Base-by-base conservation (phyloP, 75 land plant species). In the Cryptomeria japonica region DNA sequence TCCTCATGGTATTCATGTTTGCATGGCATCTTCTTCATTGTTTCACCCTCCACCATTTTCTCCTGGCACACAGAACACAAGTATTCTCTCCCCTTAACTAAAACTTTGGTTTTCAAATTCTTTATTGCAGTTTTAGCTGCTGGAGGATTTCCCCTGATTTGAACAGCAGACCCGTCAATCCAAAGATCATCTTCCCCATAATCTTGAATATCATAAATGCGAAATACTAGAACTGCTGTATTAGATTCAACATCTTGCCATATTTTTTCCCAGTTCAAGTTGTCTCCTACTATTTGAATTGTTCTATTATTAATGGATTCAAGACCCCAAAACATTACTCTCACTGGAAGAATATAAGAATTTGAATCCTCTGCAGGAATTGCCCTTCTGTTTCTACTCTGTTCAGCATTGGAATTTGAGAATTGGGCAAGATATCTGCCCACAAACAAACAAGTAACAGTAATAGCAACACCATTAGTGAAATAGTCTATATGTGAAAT, bases 1-100 rank as follows among this genome's bases (percentile, higher is more conserved):
- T 86, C 38, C 25, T 19, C 88, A 87, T 87, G 88, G 46, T 87
- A 87, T 18, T 87, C 7, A 31, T 87, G 88, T 11, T 47, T 87
- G 64, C 88, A 87, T 3, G 88, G 88, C 88, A 87, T 39, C 16
- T 86, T n/a, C 16, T 80, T 87, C n/a, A 37, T n/a, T 53, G 44
- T 28, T 15, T 82, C 47, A 49, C 86, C 86, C 1, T 13, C 25
- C 55, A 72, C 5, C 32, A 87, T 46, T 25, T 14, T 36, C 15
- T 87, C 88, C 53, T 82, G 51, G 22, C 88, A 87, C 41, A 87
- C 12, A 11, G 86, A 37, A 36, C 88, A 87, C 32, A 82, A 38
- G 46, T 16, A 56, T 8, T 68, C 89, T n/a, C 16, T 39, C 9
- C n/a, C 47, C 11, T 82, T 44, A 25, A 44, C 31, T 1, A 38